Conservation (phyloP, 2,329 filamentous ascomycete species). For the Colletotrichum simmondsii region DNA sequence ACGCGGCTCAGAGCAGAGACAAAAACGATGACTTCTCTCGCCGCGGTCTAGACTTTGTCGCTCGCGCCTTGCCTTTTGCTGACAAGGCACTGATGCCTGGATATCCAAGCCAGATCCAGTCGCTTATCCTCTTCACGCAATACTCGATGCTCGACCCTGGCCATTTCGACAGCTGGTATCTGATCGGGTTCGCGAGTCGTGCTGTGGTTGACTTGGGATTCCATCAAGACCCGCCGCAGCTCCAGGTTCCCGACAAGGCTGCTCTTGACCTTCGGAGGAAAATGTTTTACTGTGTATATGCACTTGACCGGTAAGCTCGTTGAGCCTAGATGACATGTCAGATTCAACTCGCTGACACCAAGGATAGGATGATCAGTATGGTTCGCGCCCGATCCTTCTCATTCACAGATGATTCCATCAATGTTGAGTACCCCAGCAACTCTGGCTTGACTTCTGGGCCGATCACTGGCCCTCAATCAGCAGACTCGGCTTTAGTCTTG, state of each 20-base stretch:
- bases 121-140: constrained; percentile 84
- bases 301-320: constrained; percentile 78
- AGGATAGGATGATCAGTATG: constrained; percentile 81
- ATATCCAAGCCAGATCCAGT: constrained; percentile 86
- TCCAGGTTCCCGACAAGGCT: constrained; percentile 73
- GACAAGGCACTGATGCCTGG: constrained; percentile 88
- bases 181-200: constrained; percentile 90
- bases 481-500: constrained; percentile 79
- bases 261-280: constrained; percentile 82
- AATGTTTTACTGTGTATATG: constrained; percentile 92
- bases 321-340: not conserved
- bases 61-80: constrained; percentile 77
- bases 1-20: constrained; percentile 76
- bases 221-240: constrained; percentile 87
- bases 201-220: constrained; percentile 90
- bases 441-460: constrained; percentile 53
- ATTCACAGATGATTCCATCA: constrained; percentile 89
- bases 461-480: constrained; percentile 58
- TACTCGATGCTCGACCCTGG: constrained; percentile 91
- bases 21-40: constrained; percentile 73
- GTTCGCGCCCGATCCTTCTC: constrained; percentile 90
- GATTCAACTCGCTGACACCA: constrained; percentile 1
- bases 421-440: constrained; percentile 78
- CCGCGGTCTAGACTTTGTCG: constrained; percentile 66
- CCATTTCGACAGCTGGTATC: constrained; percentile 93